Base-by-base conservation (phyloP, 1,284 basidiomycete genomes). In the Marasmius sp. region DNA sequence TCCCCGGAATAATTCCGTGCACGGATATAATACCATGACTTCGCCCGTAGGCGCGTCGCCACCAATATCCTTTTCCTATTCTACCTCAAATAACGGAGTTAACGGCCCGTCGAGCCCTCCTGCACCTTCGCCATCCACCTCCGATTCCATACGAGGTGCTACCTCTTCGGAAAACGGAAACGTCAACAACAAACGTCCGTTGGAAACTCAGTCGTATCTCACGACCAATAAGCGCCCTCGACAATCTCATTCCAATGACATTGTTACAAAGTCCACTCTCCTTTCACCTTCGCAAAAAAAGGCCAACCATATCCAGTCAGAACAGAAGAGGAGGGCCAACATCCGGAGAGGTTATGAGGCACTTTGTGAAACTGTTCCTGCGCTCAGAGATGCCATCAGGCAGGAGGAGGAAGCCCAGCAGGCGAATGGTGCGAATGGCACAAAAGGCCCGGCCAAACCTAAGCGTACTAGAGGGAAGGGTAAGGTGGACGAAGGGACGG, bases 311-410 rank as follows among this genome's bases (percentile, higher is more conserved):
- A 96, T 96, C 66, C 92, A 94, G 67, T 91, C 87, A 6, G 90
- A 92, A 75, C 93, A 95, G 77, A 95, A 95, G 75, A 85, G 94
- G 27, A 84, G 94, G n/a, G 93, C 93, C 20, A 95, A 95, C 67
- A 96, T 96, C 57, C 83, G 93, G 14, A 80, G 88, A 56, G 94
- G 93, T 5, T 96, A 96, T 72, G 94, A 95, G 69, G 83, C 91
- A 16, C 80, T 96, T 0, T 93, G 92, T 70, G 88, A 88, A 20
- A 84, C 85, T 39, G 87, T 95, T 0, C 93, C 93, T n/a, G 80
- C 89, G 6, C 79, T 95, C 53, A 78, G 87, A 27, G 91, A 91
- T 68, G 92, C 92, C 0, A 91, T 93, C 56, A 76, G 81, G 59
- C 81, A 79, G 51, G 87, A 91, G 72, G 88, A 90, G 64, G 82